These are phyloP conservation scores for Eucalyptus camaldulensis DNA, from an alignment of 345 rosid species.

Conservation along the genomic window DNA sequence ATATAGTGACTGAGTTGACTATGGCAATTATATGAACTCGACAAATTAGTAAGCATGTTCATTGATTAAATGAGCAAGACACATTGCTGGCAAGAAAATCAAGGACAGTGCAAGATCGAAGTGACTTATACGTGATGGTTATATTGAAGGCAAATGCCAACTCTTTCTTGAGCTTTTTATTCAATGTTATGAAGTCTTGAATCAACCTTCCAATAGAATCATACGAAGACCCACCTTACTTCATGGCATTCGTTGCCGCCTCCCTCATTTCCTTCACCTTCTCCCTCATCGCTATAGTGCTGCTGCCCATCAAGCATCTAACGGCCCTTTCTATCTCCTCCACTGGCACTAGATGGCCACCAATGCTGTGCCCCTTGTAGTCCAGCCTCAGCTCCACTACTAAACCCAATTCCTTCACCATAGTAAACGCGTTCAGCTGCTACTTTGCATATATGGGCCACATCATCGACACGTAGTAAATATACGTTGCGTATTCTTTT, in stretches of 20 bases:
- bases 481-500: too few relatives aligned
- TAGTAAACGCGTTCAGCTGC: too few relatives aligned
- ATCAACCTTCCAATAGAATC: slow-evolving; percentile 2
- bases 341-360: slow-evolving; percentile 3
- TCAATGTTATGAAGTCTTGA: neutral
- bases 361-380: neutral
- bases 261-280: slow-evolving; percentile 14
- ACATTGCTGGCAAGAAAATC: neutral
- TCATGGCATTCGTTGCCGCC: slow-evolving; percentile 3
- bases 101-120: neutral
- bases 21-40: accelerated
- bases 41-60: neutral
- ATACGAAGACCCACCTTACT: slow-evolving; percentile 20
- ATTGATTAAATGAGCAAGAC: neutral
- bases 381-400: slow-evolving; percentile 20
- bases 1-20: too few relatives aligned
- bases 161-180: neutral
- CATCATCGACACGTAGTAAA: neutral
- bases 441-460: neutral
- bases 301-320: slow-evolving; percentile 6
- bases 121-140: neutral
- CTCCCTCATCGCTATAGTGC: neutral
- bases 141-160: neutral
- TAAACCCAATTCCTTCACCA: slow-evolving; percentile 9
- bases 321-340: slow-evolving; percentile 23